These are phyloP conservation scores for Ascoidea rubescens DNA, from an alignment of 805 yeast genomes.

Conservation along the genomic window DNA sequence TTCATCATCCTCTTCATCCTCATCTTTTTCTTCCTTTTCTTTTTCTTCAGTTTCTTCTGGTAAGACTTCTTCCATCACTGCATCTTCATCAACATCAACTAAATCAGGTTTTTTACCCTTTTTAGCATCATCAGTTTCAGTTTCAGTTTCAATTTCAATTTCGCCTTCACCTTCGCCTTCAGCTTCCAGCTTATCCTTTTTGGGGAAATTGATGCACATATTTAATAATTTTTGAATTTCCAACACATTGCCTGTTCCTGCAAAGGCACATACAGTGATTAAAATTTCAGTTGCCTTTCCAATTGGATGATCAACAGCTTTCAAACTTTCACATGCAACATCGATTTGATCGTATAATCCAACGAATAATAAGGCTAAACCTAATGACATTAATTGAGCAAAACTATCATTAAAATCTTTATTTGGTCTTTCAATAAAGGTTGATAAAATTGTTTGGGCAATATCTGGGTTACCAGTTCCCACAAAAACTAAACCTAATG, in stretches of 20 bases:
- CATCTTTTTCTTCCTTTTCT: neutral
- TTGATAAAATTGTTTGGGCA: slow-evolving; percentile 82
- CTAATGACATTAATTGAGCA: slow-evolving; percentile 82
- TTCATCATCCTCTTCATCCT: slow-evolving; percentile 11
- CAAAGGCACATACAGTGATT: slow-evolving; percentile 86
- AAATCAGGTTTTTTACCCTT: slow-evolving; percentile 1
- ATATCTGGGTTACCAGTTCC: slow-evolving; percentile 94
- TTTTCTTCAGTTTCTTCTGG: slow-evolving; percentile 1
- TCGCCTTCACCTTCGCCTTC: slow-evolving; percentile 23
- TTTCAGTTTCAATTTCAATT: slow-evolving; percentile 19
- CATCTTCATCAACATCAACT: slow-evolving; percentile 11
- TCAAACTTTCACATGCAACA: slow-evolving; percentile 85
- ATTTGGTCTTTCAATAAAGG: slow-evolving; percentile 74
- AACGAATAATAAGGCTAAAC: slow-evolving; percentile 81
- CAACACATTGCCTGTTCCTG: slow-evolving; percentile 95
- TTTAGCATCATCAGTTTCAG: slow-evolving; percentile 16
- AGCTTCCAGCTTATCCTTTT: slow-evolving; percentile 29
- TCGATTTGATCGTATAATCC: slow-evolving; percentile 91
- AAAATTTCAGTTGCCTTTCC: slow-evolving; percentile 79
- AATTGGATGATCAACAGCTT: slow-evolving; percentile 92
- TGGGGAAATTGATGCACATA: slow-evolving; percentile 7
- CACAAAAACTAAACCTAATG: slow-evolving; percentile 87
- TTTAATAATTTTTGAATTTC: slow-evolving; percentile 86
- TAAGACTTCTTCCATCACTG: slow-evolving; percentile 17
- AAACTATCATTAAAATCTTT: slow-evolving; percentile 71